A percentile compares a stretch with the other conserved stretches of the same genome.
phyloP scores from a whole-genome alignment of 306 rosid species.

The Medicago ruthenica region DNA sequence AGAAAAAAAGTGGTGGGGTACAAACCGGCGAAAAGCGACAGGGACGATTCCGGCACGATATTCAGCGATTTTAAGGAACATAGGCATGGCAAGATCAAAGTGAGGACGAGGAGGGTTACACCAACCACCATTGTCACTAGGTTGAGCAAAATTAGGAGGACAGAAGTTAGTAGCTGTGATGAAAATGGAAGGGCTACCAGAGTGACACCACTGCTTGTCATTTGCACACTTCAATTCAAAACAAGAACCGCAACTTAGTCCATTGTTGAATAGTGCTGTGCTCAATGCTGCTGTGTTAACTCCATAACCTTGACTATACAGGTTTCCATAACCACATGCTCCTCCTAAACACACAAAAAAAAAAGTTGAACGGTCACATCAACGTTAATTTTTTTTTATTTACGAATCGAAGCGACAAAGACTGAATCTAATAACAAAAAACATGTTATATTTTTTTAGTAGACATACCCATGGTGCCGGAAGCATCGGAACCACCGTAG shows the following conservation, averaged over 20 bases:
- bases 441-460: neutral
- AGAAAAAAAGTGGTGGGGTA: neutral
- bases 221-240: constrained; percentile 85
- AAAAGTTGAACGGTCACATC: neutral
- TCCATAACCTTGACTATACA: constrained; percentile 97
- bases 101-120: constrained; percentile 97
- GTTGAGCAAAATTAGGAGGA: constrained; percentile 89
- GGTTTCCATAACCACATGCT: constrained; percentile 94
- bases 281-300: constrained; percentile 93
- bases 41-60: constrained; percentile 98
- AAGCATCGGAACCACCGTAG: constrained; percentile 96
- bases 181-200: constrained; percentile 90
- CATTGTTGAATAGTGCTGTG: constrained; percentile 87
- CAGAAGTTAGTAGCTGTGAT: constrained; percentile 93
- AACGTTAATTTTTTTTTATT: neutral
- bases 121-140: constrained; percentile 98
- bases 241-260: constrained; percentile 92
- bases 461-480: constrained; percentile 94
- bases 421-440: no score
- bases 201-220: constrained; percentile 82
- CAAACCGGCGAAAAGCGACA: constrained; percentile 75
- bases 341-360: constrained; percentile 60
- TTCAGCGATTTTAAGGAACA: constrained; percentile 96
- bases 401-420: no score
- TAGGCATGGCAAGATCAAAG: constrained; percentile 99